Evolutionary conservation across 371 early-diverging fungal genomes (phyloP).

Genomic region (Mucor ambiguus): DNA sequence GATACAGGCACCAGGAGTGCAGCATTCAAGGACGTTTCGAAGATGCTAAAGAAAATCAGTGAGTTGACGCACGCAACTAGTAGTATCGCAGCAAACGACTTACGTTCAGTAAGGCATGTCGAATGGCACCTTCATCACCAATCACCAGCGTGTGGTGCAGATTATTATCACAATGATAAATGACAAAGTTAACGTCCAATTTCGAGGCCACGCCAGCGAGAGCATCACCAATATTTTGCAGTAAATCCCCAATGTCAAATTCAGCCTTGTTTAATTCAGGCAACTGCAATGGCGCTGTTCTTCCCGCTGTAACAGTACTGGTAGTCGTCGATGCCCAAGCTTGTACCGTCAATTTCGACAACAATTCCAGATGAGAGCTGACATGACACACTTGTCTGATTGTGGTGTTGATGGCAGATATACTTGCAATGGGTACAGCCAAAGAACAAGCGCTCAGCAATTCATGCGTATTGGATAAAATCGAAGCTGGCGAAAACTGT

Average conservation of each 20-base stretch:
- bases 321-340: constrained; percentile 5
- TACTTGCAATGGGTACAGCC: constrained; percentile 43
- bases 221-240: constrained; percentile 59
- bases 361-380: constrained; percentile 26
- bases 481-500: constrained; percentile 40
- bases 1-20: constrained; percentile 58
- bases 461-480: constrained; percentile 40
- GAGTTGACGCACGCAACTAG: neutral
- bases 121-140: constrained; percentile 57
- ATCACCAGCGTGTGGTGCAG: constrained; percentile 51
- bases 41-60: constrained; percentile 42
- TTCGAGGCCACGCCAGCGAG: constrained; percentile 56
- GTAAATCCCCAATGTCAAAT: constrained; percentile 61
- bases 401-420: constrained; percentile 39
- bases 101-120: constrained; percentile 57
- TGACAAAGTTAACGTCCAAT: constrained; percentile 55
- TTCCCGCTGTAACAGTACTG: neutral
- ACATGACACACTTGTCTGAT: constrained; percentile 39
- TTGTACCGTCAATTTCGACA: constrained; percentile 21
- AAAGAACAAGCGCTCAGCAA: constrained; percentile 45
- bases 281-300: neutral
- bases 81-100: constrained; percentile 9
- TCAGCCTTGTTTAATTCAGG: neutral
- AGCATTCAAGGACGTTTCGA: constrained; percentile 57
- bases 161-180: constrained; percentile 54